Conservation (phyloP, 768 basidiomycete species). For the Albatrellus ellisii region DNA sequence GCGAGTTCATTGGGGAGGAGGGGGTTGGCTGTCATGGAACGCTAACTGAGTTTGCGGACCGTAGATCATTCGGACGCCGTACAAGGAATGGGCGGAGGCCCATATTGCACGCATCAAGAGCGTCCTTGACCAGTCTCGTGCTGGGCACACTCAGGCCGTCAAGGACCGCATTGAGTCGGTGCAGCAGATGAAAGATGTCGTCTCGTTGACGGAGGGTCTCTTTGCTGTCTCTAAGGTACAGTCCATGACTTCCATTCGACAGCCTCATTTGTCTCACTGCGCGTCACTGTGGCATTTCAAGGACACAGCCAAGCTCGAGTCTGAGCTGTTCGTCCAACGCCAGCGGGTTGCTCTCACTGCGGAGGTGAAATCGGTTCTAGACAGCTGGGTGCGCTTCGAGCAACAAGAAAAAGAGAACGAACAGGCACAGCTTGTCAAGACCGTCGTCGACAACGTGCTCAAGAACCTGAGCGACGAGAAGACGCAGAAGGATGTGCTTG, state of each 20-base stretch:
- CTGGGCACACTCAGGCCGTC: slow-evolving; percentile 88
- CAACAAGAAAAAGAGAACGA: slow-evolving; percentile 94
- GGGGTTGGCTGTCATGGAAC: too few relatives aligned
- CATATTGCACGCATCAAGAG: slow-evolving; percentile 76
- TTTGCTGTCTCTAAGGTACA: slow-evolving; percentile 85
- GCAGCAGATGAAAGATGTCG: slow-evolving; percentile 91
- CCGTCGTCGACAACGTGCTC: slow-evolving; percentile 81
- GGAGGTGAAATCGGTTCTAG: slow-evolving; percentile 89
- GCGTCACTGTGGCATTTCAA: slow-evolving; percentile 18
- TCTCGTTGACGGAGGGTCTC: slow-evolving; percentile 78
- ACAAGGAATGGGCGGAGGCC: slow-evolving; percentile 83
- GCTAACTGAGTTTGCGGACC: too few relatives aligned
- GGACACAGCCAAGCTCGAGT: slow-evolving; percentile 89
- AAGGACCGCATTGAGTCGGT: slow-evolving; percentile 88
- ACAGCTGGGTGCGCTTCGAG: slow-evolving; percentile 97
- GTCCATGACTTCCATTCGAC: neutral
- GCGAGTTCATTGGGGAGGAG: too few relatives aligned
- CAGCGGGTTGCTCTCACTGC: slow-evolving; percentile 79
- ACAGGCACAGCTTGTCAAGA: slow-evolving; percentile 83
- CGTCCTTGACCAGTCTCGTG: slow-evolving; percentile 69
- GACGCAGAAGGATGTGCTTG: slow-evolving; percentile 74
- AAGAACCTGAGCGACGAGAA: slow-evolving; percentile 76
- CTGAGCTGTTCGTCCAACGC: slow-evolving; percentile 77
- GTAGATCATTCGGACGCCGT: slow-evolving; percentile 73
- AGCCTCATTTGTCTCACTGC: too few relatives aligned